phyloP scores from a whole-genome alignment of 345 rosid species.

The Eutrema japonicum region DNA sequence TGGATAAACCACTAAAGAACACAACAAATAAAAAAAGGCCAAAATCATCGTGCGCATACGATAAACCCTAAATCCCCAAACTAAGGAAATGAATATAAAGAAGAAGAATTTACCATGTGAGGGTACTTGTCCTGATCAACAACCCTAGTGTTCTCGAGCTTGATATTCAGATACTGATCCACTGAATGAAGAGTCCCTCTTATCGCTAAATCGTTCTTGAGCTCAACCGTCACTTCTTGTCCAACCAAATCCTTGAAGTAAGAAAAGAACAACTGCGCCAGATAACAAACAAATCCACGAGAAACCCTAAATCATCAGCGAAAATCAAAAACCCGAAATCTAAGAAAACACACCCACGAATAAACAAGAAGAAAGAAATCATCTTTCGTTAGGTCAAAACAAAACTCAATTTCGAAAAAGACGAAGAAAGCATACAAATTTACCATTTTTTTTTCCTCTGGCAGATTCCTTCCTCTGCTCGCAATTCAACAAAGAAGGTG shows the following conservation, averaged over 20 bases:
- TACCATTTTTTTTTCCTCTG: constrained; percentile 34
- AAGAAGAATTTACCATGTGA: constrained; percentile 71
- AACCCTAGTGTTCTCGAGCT: constrained; percentile 98
- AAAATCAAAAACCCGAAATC: constrained; percentile 9
- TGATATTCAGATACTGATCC: constrained; percentile 98
- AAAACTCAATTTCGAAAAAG: background rate
- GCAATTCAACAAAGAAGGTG: constrained; percentile 22
- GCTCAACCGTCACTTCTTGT: constrained; percentile 98
- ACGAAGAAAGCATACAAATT: background rate
- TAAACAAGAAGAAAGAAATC: constrained; percentile 26
- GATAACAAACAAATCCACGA: constrained; percentile 13
- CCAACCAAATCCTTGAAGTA: constrained; percentile 99
- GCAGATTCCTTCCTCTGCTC: constrained; percentile 31
- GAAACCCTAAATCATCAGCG: constrained; percentile 10
- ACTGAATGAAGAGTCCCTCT: constrained; percentile 99
- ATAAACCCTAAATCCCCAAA: constrained; percentile 18
- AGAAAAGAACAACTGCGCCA: constrained; percentile 92
- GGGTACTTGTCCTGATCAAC: constrained; percentile 99
- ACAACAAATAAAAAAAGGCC: background rate
- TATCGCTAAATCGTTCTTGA: constrained; percentile 97
- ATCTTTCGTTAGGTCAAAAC: constrained; percentile 16
- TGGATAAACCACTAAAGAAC: constrained; percentile 13
- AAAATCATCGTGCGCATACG: background rate
- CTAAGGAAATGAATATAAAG: background rate
- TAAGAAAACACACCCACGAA: constrained; percentile 10